phyloP scores from a whole-genome alignment of 2,329 filamentous ascomycete genomes.

The Pseudovirgaria hyperparasitica region DNA sequence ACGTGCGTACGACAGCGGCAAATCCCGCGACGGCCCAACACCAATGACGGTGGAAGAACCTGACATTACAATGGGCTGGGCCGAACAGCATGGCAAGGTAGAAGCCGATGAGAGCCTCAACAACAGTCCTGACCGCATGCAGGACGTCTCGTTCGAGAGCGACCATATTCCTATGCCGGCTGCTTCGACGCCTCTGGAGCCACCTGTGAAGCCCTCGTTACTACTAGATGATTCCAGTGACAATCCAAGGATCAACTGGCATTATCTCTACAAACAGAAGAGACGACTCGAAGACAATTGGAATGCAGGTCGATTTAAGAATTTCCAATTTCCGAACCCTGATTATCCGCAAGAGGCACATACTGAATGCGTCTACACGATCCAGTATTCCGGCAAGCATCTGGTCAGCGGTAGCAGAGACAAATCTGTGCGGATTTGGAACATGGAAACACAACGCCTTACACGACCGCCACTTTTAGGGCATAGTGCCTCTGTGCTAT shows the following conservation, averaged over 20 bases:
- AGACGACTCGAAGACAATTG: constrained; percentile 80
- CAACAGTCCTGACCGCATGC: constrained; percentile 21
- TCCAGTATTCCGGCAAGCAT: constrained; percentile 76
- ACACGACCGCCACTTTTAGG: constrained; percentile 59
- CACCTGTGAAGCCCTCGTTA: constrained; percentile 20
- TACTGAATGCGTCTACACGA: constrained; percentile 83
- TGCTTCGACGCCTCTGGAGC: constrained; percentile 8
- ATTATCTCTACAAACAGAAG: constrained; percentile 82
- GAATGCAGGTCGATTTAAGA: constrained; percentile 67
- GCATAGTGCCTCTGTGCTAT: constrained; percentile 79
- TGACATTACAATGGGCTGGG: constrained; percentile 25
- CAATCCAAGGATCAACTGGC: constrained; percentile 69
- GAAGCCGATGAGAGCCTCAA: constrained; percentile 30
- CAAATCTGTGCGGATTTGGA: constrained; percentile 78
- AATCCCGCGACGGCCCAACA: constrained; percentile 7
- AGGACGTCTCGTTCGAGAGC: constrained; percentile 15
- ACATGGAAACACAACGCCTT: constrained; percentile 70
- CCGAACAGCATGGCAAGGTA: constrained; percentile 33
- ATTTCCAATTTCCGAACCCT: constrained; percentile 85
- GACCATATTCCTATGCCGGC: constrained; percentile 5
- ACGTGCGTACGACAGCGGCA: constrained; percentile 28
- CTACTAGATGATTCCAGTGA: constrained; percentile 20
- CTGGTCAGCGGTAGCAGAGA: constrained; percentile 92
- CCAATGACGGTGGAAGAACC: not conserved
- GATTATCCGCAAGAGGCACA: constrained; percentile 71